phyloP scores from a whole-genome alignment of 2,329 filamentous ascomycete genomes.

The Epichloe brachyelytri region DNA sequence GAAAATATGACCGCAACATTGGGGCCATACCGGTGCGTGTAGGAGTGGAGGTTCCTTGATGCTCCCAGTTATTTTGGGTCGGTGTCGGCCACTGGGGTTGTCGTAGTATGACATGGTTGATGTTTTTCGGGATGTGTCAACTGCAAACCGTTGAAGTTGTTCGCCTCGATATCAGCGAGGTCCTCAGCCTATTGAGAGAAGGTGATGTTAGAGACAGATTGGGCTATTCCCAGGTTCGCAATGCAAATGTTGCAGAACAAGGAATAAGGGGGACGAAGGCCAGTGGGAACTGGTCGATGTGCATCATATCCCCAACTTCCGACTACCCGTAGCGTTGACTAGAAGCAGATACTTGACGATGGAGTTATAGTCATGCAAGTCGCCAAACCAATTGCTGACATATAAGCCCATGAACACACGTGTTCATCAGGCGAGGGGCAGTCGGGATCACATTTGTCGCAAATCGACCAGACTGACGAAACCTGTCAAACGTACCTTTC shows the following conservation, averaged over 20 bases:
- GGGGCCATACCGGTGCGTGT: constrained; percentile 25
- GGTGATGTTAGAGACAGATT: neutral
- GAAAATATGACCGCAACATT: neutral
- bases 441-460: neutral
- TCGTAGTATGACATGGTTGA: constrained; percentile 32
- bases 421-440: neutral
- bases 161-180: neutral
- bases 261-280: neutral
- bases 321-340: neutral
- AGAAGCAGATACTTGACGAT: neutral
- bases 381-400: neutral
- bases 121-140: neutral
- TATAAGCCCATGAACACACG: neutral
- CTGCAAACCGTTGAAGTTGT: neutral
- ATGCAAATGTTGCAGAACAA: neutral
- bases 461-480: neutral
- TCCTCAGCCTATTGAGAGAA: neutral
- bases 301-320: neutral
- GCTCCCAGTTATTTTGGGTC: constrained; percentile 31
- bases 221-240: neutral
- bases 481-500: neutral
- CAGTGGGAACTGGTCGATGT: neutral
- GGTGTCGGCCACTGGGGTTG: constrained; percentile 27
- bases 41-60: constrained; percentile 28
- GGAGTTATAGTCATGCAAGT: neutral